A percentile compares a stretch with the other conserved stretches of the same genome.
These are phyloP conservation scores for Candida loeiensis DNA, from an alignment of 805 yeast species.

Conservation along the genomic window DNA sequence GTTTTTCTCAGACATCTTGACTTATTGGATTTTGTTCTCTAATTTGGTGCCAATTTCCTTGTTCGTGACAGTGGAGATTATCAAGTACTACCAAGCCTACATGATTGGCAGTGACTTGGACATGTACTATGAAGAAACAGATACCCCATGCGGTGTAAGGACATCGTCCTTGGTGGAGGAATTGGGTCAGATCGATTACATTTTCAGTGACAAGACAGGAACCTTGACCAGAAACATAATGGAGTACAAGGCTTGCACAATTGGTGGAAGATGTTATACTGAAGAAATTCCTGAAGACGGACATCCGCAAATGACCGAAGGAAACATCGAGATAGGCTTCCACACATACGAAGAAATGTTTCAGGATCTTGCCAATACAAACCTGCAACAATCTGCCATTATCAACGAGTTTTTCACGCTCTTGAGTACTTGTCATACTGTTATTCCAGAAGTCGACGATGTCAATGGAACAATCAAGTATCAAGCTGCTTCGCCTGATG, in stretches of 20 bases:
- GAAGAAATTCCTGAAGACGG: slow-evolving; percentile 90
- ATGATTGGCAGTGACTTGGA: slow-evolving; percentile 94
- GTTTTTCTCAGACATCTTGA: slow-evolving; percentile 82
- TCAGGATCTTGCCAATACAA: slow-evolving; percentile 41
- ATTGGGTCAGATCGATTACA: slow-evolving; percentile 92
- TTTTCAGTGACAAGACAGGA: slow-evolving; percentile 97
- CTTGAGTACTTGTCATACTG: slow-evolving; percentile 93
- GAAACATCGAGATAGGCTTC: slow-evolving; percentile 75
- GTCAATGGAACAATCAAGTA: slow-evolving; percentile 67
- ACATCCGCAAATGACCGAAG: slow-evolving; percentile 59
- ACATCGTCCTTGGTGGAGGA: slow-evolving; percentile 96
- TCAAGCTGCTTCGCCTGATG: slow-evolving; percentile 99
- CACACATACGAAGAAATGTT: slow-evolving; percentile 65
- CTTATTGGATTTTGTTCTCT: slow-evolving; percentile 95
- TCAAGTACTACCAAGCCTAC: slow-evolving; percentile 92
- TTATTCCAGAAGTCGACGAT: slow-evolving; percentile 80
- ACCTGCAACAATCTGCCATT: slow-evolving; percentile 42
- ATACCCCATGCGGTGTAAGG: slow-evolving; percentile 92
- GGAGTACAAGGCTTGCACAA: slow-evolving; percentile 93
- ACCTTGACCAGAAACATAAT: slow-evolving; percentile 92
- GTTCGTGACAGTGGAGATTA: slow-evolving; percentile 93
- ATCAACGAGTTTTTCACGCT: slow-evolving; percentile 77
- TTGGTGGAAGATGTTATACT: slow-evolving; percentile 88
- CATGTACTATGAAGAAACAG: slow-evolving; percentile 80
- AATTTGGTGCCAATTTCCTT: slow-evolving; percentile 96